Evolutionary conservation across 2,329 filamentous ascomycete genomes (phyloP), one percentile per base, ranked within the genome.

Genomic region (Fusarium annulatum): DNA sequence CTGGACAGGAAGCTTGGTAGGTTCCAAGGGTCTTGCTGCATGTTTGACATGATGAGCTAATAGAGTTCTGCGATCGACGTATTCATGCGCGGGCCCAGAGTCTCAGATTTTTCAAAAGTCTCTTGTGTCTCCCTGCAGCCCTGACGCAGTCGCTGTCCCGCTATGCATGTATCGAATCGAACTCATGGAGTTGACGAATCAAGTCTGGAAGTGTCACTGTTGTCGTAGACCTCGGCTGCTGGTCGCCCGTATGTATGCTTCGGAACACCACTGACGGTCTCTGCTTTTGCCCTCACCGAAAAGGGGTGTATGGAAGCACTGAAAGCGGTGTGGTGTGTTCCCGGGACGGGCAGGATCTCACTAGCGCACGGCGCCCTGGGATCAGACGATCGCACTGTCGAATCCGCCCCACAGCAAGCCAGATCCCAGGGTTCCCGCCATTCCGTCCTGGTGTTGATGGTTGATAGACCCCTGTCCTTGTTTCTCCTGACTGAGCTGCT

Each of bases 341-440:
- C 72, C 76, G 76, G 76, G 76, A 78, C 76, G 76, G 76, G 75
- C 76, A 78, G 76, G 75, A 78, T 78, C 76, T 78, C 57, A 70
- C 72, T 78, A 78, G 76, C 55, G 76, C 58, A 67, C 63, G 70
- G 63, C 63, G 75, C 66, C 68, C 76, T 74, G 65, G 73, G 76
- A 78, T 78, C 76, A 78, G 76, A 76, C 76, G 76, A 78, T 78
- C 76, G 76, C 69, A 72, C 62, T 77, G 73, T 77, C 69, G 67
- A 77, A 48, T 56, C 56, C 57, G 71, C 75, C 75, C 76, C 76
- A 76, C 75, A 64, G 46, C 69, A 53, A 76, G 76, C 73, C 76
- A 78, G 76, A 78, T 78, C 76, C 76, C 73, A 78, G 76, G 76
- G 76, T 74, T 77, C 72, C 73, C 76, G 75, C 71, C 65, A 74